Conservation (phyloP, 2,329 filamentous ascomycete species). For the Xylariales sp. region DNA sequence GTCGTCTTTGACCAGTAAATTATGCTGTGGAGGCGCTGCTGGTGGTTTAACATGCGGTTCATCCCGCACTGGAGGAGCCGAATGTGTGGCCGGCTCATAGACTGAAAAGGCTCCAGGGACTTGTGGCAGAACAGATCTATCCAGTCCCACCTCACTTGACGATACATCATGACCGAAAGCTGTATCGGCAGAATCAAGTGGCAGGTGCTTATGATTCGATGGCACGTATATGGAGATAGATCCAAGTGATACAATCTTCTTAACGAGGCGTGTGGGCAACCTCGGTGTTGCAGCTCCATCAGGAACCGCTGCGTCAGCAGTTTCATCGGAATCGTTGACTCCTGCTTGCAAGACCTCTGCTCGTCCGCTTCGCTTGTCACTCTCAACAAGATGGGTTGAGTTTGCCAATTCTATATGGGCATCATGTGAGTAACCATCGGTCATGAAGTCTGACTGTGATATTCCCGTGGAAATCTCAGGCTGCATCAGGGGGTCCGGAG, state of each 20-base stretch:
- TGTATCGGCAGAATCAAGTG: constrained; percentile 23
- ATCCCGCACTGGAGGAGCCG: constrained; percentile 5
- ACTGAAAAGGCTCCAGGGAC: constrained; percentile 60
- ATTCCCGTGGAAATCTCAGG: neutral
- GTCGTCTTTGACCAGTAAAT: constrained; percentile 21
- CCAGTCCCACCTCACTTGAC: constrained; percentile 8
- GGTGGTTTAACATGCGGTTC: no score
- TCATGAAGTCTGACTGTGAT: neutral
- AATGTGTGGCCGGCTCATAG: constrained; percentile 19
- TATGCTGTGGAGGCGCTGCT: no score
- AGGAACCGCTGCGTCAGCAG: constrained; percentile 8
- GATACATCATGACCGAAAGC: constrained; percentile 2
- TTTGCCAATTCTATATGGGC: neutral
- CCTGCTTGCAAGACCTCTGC: neutral
- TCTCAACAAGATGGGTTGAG: neutral
- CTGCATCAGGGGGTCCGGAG: neutral
- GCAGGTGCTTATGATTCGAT: constrained; percentile 40
- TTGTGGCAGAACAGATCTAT: constrained; percentile 38
- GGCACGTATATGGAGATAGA: constrained; percentile 53
- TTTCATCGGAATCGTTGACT: neutral
- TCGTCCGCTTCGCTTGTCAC: neutral
- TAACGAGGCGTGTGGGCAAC: constrained; percentile 49
- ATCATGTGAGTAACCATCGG: no score
- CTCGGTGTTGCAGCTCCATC: constrained; percentile 46
- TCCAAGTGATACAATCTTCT: constrained; percentile 47